Evolutionary conservation across 768 basidiomycete species (phyloP), one percentile per base, ranked within the genome.

Genomic region (Cystobasidium ongulense): DNA sequence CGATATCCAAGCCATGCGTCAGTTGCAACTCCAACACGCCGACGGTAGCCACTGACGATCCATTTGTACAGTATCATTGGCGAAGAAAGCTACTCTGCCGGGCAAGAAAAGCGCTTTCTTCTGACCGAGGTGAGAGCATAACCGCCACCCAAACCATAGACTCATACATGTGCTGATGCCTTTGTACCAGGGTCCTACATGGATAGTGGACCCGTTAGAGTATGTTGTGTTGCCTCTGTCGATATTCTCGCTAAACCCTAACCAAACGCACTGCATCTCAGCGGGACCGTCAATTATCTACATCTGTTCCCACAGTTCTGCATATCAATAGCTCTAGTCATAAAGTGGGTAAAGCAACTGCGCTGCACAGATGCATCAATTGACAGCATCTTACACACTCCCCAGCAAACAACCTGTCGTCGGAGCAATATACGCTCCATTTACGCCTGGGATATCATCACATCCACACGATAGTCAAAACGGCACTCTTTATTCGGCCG

Each of bases 141-240:
- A 5, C 18, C 25, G 63, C 63, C 63, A 17, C 3, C 31, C 23
- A 29, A 27, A 27, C 11, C 17, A 39, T 31, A 0, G 15, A 23
- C 25, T n/a, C 21, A 3, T 21, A 21, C 3, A 50, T 21, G n/a
- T 50, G 8, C 46, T 50, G 46, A 50, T 4, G 46, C 4, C n/a
- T n/a, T 21, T 21, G 29, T n/a, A 27, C 21, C 64, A 77, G 75
- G 72, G 62, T 21, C 75, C 75, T 31, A 78, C 78, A 0, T 78
- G 78, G 78, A 77, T 78, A 35, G 68, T 77, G 31, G 78, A 78
- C 27, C 78, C 78, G 5, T 66, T 78, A 1, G 78, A 78, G 29
- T 76, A 73, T 1, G 76, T 75, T 8, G 8, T 17, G 21, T 15
- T 52, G 17, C 5, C 10, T 53, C 65, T 15, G 11, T 8, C n/a